Conservation (phyloP, 495 filamentous ascomycete species). For the Haplographium delicatum region DNA sequence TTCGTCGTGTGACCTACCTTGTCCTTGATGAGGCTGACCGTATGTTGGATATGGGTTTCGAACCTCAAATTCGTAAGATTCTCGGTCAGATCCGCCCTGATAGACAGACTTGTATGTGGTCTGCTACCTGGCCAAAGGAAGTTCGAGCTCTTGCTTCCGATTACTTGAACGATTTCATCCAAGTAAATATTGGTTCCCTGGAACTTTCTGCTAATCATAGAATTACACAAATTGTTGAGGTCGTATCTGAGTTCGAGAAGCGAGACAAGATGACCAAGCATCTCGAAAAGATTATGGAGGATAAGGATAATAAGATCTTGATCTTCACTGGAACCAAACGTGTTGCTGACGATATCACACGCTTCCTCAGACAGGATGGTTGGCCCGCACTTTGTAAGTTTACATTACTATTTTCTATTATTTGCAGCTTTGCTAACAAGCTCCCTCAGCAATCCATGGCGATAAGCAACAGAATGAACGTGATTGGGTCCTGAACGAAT, state of each 20-base stretch:
- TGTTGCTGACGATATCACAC: constrained; percentile 96
- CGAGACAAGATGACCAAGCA: constrained; percentile 96
- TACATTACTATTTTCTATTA: no score
- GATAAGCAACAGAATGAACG: constrained; percentile 99
- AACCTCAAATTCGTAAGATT: constrained; percentile 89
- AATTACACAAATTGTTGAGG: constrained; percentile 95
- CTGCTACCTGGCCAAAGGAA: constrained; percentile 99
- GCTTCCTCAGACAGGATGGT: constrained; percentile 96
- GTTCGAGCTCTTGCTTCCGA: constrained; percentile 92
- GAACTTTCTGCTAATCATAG: constrained; percentile 97
- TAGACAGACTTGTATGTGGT: constrained; percentile 99
- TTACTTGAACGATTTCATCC: constrained; percentile 94
- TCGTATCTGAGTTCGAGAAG: constrained; percentile 94
- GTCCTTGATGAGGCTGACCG: constrained; percentile 87
- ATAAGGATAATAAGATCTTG: constrained; percentile 85
- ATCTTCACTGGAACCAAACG: constrained; percentile 99
- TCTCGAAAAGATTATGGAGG: constrained; percentile 96
- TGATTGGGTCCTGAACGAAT: constrained; percentile 99
- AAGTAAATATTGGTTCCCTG: constrained; percentile 98
- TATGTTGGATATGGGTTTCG: constrained; percentile 91
- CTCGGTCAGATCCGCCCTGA: constrained; percentile 96
- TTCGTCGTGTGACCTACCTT: constrained; percentile 94
- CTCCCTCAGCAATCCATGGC: constrained; percentile 76
- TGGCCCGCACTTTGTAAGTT: constrained; percentile 95
- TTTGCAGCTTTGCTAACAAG: constrained; percentile 45